Base-by-base conservation (phyloP, 225 moss, liverwort and hornwort species). In the Neckera pumila region DNA sequence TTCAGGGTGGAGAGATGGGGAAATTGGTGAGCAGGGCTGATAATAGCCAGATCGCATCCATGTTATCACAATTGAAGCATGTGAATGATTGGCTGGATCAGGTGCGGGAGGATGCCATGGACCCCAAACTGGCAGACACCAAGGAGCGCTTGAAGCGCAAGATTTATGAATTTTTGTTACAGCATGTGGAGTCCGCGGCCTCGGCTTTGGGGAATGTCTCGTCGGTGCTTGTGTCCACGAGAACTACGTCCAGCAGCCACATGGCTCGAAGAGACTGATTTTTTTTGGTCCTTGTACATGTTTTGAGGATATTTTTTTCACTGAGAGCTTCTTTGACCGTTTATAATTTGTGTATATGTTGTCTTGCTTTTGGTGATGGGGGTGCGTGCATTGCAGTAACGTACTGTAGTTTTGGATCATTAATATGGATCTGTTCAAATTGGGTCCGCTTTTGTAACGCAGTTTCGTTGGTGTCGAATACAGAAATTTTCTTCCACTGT, bases 51-150 rank as follows among this genome's bases (percentile, higher is more conserved):
- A 93, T 94, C n/a, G 94, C 93, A 14, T 90, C 94, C 84, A 93
- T 94, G 93, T 84, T 94, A 75, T 94, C 94, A 27, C 93, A 93
- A 71, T 86, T 94, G 90, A 94, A 94, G 89, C 89, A 93, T 86
- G 94, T 94, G 82, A 94, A 94, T 22, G 94, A 94, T 85, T 94
- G 94, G 94, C 62, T 94, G 91, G 94, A 94, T 76, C 93, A 92
- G 82, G 88, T 94, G 51, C 65, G 56, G 63, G 94, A 94, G 49
- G 91, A 94, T 5, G 85, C 58, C 40, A 42, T 84, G 80, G 92
- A 90, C 28, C 31, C 75, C 30, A 76, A 81, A 63, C 47, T 93
- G 26, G 84, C 87, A 9, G 94, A 93, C 49, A 92, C 92, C 13
- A 91, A 92, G 83, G 91, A 14, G 79, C 89, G 92, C 30, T 92